These are phyloP conservation scores for Polymyxa betae DNA, from an alignment of 208 protist species.

Conservation along the genomic window DNA sequence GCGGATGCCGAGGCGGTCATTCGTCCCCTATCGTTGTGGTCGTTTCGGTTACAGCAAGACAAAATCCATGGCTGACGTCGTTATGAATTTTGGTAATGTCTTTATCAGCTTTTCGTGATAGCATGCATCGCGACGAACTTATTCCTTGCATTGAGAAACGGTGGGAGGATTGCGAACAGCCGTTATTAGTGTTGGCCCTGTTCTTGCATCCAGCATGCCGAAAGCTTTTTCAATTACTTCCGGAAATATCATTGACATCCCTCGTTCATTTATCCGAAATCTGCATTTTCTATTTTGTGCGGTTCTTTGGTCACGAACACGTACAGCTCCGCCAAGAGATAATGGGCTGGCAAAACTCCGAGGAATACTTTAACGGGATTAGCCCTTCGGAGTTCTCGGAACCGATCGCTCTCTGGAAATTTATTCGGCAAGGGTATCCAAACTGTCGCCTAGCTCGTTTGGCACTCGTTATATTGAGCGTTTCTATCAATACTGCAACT, in stretches of 20 bases:
- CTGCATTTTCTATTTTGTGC: not conserved
- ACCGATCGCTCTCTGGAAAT: too few relatives aligned
- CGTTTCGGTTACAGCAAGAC: too few relatives aligned
- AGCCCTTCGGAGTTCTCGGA: too few relatives aligned
- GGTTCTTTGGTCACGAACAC: not conserved
- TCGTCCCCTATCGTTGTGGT: too few relatives aligned
- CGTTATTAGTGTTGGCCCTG: not conserved
- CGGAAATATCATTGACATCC: not conserved
- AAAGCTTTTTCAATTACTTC: too few relatives aligned
- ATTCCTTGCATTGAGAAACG: slow-evolving; percentile 10
- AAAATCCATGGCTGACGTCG: too few relatives aligned
- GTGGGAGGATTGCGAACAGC: not conserved
- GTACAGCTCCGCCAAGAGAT: not conserved
- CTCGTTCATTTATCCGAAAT: not conserved
- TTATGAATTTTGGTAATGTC: not conserved
- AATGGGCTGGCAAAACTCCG: not conserved
- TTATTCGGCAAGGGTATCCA: not conserved
- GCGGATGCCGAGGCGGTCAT: too few relatives aligned
- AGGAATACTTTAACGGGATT: not conserved
- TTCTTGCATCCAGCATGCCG: not conserved
- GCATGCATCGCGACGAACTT: not conserved
- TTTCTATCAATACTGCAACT: not conserved
- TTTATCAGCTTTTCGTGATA: not conserved
- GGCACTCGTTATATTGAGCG: not conserved
- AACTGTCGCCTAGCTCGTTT: not conserved